A percentile compares a stretch with the other conserved stretches of the same genome.
These are phyloP conservation scores for Psophocarpus tetragonolobus DNA, from an alignment of 306 rosid genomes.

Conservation along the genomic window DNA sequence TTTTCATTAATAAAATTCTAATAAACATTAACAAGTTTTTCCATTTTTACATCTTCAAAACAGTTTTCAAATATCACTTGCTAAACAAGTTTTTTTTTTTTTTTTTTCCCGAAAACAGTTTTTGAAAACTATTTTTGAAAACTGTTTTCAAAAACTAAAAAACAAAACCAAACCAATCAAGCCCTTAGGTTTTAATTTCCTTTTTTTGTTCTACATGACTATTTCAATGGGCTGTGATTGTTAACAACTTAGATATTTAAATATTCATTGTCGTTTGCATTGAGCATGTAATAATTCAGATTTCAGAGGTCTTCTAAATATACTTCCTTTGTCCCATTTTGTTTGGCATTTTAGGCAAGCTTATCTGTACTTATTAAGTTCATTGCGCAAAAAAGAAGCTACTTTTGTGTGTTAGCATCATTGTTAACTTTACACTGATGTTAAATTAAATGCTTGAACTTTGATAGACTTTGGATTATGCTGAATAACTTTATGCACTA, in stretches of 20 bases:
- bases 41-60: too few relatives aligned
- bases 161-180: too few relatives aligned
- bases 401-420: neutral
- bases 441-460: slow-evolving; percentile 1
- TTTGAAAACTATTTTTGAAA: too few relatives aligned
- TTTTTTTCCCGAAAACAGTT: too few relatives aligned
- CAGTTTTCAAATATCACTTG: too few relatives aligned
- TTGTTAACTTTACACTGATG: neutral
- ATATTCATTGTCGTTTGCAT: neutral
- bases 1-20: too few relatives aligned
- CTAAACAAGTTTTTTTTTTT: too few relatives aligned
- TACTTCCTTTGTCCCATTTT: neutral
- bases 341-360: neutral
- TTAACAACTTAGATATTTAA: neutral
- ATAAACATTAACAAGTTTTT: too few relatives aligned
- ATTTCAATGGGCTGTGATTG: neutral
- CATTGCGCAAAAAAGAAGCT: neutral
- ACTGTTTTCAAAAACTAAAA: too few relatives aligned
- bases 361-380: neutral
- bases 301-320: neutral
- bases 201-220: neutral
- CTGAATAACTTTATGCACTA: slow-evolving; percentile 11
- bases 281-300: neutral
- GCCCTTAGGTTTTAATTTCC: neutral
- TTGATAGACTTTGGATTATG: neutral